A percentile compares a stretch with the other conserved stretches of the same genome.
Evolutionary conservation across 2,329 filamentous ascomycete genomes (phyloP).

Genomic region (Fusarium nematophilum): DNA sequence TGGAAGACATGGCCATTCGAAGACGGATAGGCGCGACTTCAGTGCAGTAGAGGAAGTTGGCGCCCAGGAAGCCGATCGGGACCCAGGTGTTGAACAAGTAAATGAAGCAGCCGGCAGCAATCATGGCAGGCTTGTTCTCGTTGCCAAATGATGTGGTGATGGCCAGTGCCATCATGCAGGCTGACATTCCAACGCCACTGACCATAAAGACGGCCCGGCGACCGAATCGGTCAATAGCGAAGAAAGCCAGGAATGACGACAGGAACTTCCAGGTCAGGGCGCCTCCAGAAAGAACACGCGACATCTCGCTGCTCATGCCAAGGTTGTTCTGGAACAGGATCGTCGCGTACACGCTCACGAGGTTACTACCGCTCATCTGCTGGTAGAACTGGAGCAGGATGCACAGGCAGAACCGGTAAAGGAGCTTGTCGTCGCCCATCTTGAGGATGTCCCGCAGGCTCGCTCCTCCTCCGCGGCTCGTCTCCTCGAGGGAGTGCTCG

Average conservation of each 20-base stretch:
- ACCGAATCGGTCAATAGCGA: slow-evolving; percentile 46
- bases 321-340: slow-evolving; percentile 46
- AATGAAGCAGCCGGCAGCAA: slow-evolving; percentile 56
- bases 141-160: slow-evolving; percentile 38
- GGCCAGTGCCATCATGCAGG: slow-evolving; percentile 43
- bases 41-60: slow-evolving; percentile 69
- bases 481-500: slow-evolving; percentile 59
- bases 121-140: slow-evolving; percentile 38
- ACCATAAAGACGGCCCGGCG: slow-evolving; percentile 42
- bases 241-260: slow-evolving; percentile 43
- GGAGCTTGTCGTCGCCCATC: slow-evolving; percentile 61
- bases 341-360: slow-evolving; percentile 46
- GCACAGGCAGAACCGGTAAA: slow-evolving; percentile 56
- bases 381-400: slow-evolving; percentile 48
- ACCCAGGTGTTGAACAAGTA: slow-evolving; percentile 78
- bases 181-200: slow-evolving; percentile 43
- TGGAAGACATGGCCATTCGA: slow-evolving; percentile 58
- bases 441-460: slow-evolving; percentile 58
- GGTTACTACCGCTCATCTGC: slow-evolving; percentile 44
- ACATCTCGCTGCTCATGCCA: slow-evolving; percentile 32
- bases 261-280: slow-evolving; percentile 49
- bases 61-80: slow-evolving; percentile 71
- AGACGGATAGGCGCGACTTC: slow-evolving; percentile 63
- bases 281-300: slow-evolving; percentile 41
- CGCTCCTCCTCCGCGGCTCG: slow-evolving; percentile 48